Conservation (phyloP, 768 basidiomycete genomes). For the Mycena haematopus region DNA sequence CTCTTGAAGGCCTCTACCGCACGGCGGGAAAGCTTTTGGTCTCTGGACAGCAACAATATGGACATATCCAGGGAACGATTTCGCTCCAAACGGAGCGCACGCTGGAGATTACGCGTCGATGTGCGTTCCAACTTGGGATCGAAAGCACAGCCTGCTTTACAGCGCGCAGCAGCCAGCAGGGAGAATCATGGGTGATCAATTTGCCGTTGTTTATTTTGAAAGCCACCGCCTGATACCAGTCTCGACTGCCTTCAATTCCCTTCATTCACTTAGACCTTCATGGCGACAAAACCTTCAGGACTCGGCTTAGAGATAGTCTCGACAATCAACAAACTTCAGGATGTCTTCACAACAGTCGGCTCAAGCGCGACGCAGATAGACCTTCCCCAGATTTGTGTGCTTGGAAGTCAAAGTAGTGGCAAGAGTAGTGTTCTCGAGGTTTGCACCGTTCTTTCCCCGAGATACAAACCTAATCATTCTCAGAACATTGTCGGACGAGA, state of each 20-base stretch:
- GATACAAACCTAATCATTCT: constrained; percentile 17
- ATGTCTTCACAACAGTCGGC: constrained; percentile 87
- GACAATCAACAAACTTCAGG: constrained; percentile 88
- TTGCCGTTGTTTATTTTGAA: constrained; percentile 13
- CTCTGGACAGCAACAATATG: too few species aligned
- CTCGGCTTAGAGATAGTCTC: constrained; percentile 84
- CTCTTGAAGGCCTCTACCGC: too few species aligned
- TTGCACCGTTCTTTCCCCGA: background rate
- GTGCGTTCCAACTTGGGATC: too few species aligned
- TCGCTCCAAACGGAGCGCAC: too few species aligned
- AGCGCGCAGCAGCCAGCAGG: too few species aligned
- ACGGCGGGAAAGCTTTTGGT: too few species aligned
- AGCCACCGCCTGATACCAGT: constrained; percentile 21
- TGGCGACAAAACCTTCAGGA: constrained; percentile 64
- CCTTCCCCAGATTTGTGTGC: constrained; percentile 90
- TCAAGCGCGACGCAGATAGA: constrained; percentile 81
- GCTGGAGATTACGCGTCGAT: too few species aligned
- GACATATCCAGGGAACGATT: too few species aligned
- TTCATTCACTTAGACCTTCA: constrained; percentile 38
- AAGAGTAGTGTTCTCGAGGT: constrained; percentile 95
- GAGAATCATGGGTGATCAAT: background rate
- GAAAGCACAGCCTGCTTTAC: too few species aligned
- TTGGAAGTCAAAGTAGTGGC: constrained; percentile 91
- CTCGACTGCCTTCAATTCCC: constrained; percentile 27
- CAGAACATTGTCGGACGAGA: constrained; percentile 98